A percentile compares a stretch with the other conserved stretches of the same genome.
Conservation (phyloP, 2,329 filamentous ascomycete species). For the Apiospora malaysiana region DNA sequence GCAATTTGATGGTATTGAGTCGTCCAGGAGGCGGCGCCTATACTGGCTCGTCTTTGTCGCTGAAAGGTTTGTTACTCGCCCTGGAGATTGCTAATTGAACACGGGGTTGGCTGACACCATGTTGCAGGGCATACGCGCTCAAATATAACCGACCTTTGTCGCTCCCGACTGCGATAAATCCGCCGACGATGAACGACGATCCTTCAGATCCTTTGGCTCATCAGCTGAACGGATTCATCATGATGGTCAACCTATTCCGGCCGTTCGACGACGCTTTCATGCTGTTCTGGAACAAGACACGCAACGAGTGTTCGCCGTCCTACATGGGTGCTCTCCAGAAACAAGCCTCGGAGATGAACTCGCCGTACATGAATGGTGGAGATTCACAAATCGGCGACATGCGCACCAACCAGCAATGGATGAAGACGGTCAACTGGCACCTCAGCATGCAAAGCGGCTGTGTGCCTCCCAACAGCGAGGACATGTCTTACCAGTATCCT, state of each 20-base stretch:
- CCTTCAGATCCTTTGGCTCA: conserved; percentile 59
- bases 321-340: conserved; percentile 66
- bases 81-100: background rate
- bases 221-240: conserved; percentile 61
- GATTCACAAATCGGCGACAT: conserved; percentile 63
- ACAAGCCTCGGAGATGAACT: conserved; percentile 60
- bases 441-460: conserved; percentile 61
- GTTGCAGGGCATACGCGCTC: conserved; percentile 69
- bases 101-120: background rate
- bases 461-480: conserved; percentile 51
- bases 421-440: conserved; percentile 69
- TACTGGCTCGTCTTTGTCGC: conserved; percentile 77
- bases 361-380: conserved; percentile 55
- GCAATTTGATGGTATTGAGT: conserved; percentile 63
- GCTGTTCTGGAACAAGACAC: conserved; percentile 70
- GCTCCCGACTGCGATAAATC: conserved; percentile 70
- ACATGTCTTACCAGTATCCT: conserved; percentile 69
- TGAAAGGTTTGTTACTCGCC: conserved; percentile 60
- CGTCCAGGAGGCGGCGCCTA: conserved; percentile 67
- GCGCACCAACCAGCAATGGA: conserved; percentile 66
- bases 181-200: conserved; percentile 68
- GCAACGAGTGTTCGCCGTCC: conserved; percentile 59
- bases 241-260: conserved; percentile 67
- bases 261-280: conserved; percentile 71
- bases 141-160: conserved; percentile 73